Base-by-base conservation (phyloP, 2,329 filamentous ascomycete species). In the Venturia oleaginea region DNA sequence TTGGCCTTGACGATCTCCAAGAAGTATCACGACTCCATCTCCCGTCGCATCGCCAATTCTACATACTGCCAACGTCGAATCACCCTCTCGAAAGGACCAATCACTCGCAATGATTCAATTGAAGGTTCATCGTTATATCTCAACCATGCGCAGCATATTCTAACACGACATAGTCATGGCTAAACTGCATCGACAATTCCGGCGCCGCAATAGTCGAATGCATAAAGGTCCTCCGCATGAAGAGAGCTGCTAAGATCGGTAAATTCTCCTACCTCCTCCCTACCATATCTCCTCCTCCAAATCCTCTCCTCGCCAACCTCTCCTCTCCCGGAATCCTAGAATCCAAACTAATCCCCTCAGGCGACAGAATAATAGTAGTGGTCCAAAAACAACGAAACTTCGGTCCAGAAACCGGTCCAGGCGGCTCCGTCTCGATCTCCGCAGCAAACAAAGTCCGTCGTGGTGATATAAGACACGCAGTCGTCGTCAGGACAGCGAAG, bases 161-260 rank as follows among this genome's bases (percentile, higher is more conserved):
- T 57, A 59, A 55, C 55, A n/a, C 37, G 34, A 51, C 51, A 40
- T 70, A 97, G 94, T 90, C 92, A 75, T 91, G 99, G 86, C 85
- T 99, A 72, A 97, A 94, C 80, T 97, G 94, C 87, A 97, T 99
- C 86, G 94, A 99, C 88, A 99, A 97, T 83, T 97, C 94, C 69
- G 94, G 94, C 75, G 94, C 94, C 70, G 92, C 94, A 72, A 83
- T 99, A 70, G 94, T 97, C 79, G 94, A 99, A 81, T 99, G 94
- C 80, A 90, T 89, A 76, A 89, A 93, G 75, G 89, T 97, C 68
- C 82, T 99, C 72, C 91, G 91, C 73, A 94, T 93, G 80, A 96
- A 97, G 81, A 82, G 86, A 70, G 86, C 88, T 72, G 94, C 93
- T 66, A 88, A 87, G 73, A 92, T 99, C 73, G 94, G 92, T 96